Evolutionary conservation across 2,329 filamentous ascomycete species (phyloP).

Genomic region (Diaporthe vexans): DNA sequence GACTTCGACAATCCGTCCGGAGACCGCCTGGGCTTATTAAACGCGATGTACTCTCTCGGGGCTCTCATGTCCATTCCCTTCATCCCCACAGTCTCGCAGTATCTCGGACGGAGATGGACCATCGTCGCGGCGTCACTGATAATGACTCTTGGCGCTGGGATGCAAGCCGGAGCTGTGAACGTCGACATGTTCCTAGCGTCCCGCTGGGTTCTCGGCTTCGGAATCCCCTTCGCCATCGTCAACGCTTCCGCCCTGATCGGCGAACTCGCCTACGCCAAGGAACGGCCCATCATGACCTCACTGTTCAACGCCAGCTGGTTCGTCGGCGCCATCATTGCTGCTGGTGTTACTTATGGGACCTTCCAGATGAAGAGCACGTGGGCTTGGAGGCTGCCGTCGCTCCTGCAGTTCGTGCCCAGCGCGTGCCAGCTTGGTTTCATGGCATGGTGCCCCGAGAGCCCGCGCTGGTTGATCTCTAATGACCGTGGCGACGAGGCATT

Average conservation of each 20-base stretch:
- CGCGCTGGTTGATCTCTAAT: slow-evolving; percentile 63
- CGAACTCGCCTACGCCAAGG: slow-evolving; percentile 53
- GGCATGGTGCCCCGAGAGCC: slow-evolving; percentile 62
- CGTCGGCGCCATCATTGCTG: slow-evolving; percentile 53
- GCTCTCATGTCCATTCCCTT: slow-evolving; percentile 58
- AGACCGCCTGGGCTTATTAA: slow-evolving; percentile 56
- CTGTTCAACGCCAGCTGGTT: slow-evolving; percentile 50
- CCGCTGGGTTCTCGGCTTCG: slow-evolving; percentile 52
- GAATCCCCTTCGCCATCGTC: slow-evolving; percentile 52
- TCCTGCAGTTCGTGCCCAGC: slow-evolving; percentile 49
- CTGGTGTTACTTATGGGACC: slow-evolving; percentile 53
- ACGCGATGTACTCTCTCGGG: slow-evolving; percentile 59
- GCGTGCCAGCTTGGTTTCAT: slow-evolving; percentile 47
- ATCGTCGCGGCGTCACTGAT: slow-evolving; percentile 53
- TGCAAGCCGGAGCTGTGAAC: slow-evolving; percentile 45
- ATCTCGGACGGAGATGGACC: slow-evolving; percentile 55
- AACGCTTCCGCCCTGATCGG: slow-evolving; percentile 52
- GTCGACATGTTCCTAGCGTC: slow-evolving; percentile 52
- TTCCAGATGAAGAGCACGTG: slow-evolving; percentile 52
- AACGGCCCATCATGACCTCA: slow-evolving; percentile 50
- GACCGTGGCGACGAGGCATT: slow-evolving; percentile 69
- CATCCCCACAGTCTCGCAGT: slow-evolving; percentile 54
- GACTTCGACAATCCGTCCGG: slow-evolving; percentile 56
- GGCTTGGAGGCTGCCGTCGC: slow-evolving; percentile 53
- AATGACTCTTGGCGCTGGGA: slow-evolving; percentile 53